These are phyloP conservation scores for Blepharisma stoltei DNA, from an alignment of 73 alveolate species.

Conservation along the genomic window DNA sequence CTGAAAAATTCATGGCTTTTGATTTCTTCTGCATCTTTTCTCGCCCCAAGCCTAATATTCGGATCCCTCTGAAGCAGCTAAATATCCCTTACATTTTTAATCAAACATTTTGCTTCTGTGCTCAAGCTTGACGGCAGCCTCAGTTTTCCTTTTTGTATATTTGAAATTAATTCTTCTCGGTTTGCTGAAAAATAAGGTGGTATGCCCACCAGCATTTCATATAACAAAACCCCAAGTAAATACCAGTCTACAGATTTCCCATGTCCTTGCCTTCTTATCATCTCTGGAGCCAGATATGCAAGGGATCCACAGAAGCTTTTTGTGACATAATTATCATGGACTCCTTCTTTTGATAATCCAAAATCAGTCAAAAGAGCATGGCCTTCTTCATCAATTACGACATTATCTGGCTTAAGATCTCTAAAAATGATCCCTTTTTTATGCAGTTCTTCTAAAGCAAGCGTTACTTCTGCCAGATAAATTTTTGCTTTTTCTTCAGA, in stretches of 20 bases:
- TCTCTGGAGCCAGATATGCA: conserved; percentile 79
- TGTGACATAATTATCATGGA: conserved; percentile 38
- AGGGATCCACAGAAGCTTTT: conserved; percentile 40
- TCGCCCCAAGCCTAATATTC: conserved; percentile 65
- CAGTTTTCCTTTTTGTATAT: conserved; percentile 72
- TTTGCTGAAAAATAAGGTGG: conserved; percentile 45
- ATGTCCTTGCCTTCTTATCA: conserved; percentile 46
- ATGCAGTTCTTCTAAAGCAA: conserved; percentile 73
- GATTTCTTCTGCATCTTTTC: conserved; percentile 74
- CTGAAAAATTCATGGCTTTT: conserved; percentile 76
- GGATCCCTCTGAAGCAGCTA: conserved; percentile 72
- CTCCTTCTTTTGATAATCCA: conserved; percentile 63
- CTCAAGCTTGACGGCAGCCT: conserved; percentile 74
- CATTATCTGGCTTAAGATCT: conserved; percentile 77
- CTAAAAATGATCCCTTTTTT: conserved; percentile 61
- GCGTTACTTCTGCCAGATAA: conserved; percentile 57
- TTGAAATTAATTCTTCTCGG: conserved; percentile 22
- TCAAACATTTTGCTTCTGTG: conserved; percentile 73
- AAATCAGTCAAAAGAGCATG: conserved; percentile 76
- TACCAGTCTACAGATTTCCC: conserved; percentile 39
- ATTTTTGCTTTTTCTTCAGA: conserved; percentile 60
- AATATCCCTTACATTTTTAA: conserved; percentile 51
- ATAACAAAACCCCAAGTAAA: conserved; percentile 38
- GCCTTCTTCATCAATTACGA: conserved; percentile 71
- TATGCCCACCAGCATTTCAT: conserved; percentile 50